These are phyloP conservation scores for Schwanniomyces polymorphus DNA, from an alignment of 805 yeast genomes.

Conservation along the genomic window DNA sequence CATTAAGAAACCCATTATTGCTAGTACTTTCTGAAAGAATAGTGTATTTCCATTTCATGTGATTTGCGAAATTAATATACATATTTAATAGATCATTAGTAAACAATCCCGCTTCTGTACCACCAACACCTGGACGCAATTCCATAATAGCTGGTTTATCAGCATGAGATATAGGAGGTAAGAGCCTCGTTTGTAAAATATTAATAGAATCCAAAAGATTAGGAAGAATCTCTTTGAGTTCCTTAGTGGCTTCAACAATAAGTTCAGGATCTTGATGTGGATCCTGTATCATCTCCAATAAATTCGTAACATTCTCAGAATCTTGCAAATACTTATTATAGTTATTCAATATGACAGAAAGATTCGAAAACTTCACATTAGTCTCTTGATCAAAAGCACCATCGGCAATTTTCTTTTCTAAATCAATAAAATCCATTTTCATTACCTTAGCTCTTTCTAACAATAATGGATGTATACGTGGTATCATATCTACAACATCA, in stretches of 20 bases:
- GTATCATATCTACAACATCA: conserved; percentile 8
- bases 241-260: conserved; percentile 58
- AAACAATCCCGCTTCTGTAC: conserved; percentile 88
- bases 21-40: conserved; percentile 57
- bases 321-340: conserved; percentile 27
- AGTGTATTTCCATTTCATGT: conserved; percentile 65
- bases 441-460: conserved; percentile 35
- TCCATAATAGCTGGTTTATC: conserved; percentile 81
- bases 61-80: conserved; percentile 73
- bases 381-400: conserved; percentile 36
- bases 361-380: conserved; percentile 29
- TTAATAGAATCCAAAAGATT: conserved; percentile 41
- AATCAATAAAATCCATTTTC: conserved; percentile 22
- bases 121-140: conserved; percentile 94
- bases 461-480: conserved; percentile 39
- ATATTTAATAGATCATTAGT: conserved; percentile 76
- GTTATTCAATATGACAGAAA: conserved; percentile 31
- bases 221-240: conserved; percentile 50
- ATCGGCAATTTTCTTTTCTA: conserved; percentile 26
- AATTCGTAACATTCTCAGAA: conserved; percentile 21
- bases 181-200: conserved; percentile 53
- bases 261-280: conserved; percentile 40
- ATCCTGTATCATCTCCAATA: conserved; percentile 25
- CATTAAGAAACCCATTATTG: conserved; percentile 71
- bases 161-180: conserved; percentile 77